These are phyloP conservation scores for Tricholoma hemisulphureum DNA, from an alignment of 768 basidiomycete genomes.

Conservation along the genomic window DNA sequence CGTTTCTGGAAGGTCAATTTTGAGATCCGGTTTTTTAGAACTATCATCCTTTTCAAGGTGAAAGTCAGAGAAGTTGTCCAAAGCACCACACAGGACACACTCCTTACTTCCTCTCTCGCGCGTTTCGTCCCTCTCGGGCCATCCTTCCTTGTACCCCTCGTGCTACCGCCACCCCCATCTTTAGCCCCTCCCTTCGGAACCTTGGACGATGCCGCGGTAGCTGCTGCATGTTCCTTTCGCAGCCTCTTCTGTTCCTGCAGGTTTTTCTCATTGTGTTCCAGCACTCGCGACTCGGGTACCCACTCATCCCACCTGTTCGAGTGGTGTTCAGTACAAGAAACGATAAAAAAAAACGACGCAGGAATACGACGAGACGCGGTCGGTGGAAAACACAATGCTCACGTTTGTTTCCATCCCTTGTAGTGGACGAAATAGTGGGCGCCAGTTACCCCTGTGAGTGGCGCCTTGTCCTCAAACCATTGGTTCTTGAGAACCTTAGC, in stretches of 20 bases:
- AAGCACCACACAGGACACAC: neutral
- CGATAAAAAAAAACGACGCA: neutral
- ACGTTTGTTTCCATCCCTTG: constrained; percentile 99
- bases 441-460: constrained; percentile 60
- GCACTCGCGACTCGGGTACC: constrained; percentile 77
- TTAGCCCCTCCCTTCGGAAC: constrained; percentile 22
- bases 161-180: constrained; percentile 30
- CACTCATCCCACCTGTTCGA: constrained; percentile 92
- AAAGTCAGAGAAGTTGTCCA: neutral
- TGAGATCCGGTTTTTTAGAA: constrained; percentile 82
- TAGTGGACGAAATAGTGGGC: constrained; percentile 96
- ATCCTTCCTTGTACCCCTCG: constrained; percentile 51
- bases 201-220: constrained; percentile 18
- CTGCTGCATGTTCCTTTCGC: constrained; percentile 29
- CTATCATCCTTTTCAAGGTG: constrained; percentile 62
- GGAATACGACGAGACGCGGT: constrained; percentile 3
- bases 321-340: too few relatives aligned
- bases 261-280: constrained; percentile 84
- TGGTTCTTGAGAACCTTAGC: constrained; percentile 81
- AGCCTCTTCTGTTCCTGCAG: constrained; percentile 75
- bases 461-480: constrained; percentile 61
- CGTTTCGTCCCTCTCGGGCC: constrained; percentile 66
- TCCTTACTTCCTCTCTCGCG: constrained; percentile 65
- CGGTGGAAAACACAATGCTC: constrained; percentile 30
- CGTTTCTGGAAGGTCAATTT: constrained; percentile 84